These are phyloP conservation scores for Madurella fahalii DNA, from an alignment of 2,329 filamentous ascomycete genomes.

Conservation along the genomic window DNA sequence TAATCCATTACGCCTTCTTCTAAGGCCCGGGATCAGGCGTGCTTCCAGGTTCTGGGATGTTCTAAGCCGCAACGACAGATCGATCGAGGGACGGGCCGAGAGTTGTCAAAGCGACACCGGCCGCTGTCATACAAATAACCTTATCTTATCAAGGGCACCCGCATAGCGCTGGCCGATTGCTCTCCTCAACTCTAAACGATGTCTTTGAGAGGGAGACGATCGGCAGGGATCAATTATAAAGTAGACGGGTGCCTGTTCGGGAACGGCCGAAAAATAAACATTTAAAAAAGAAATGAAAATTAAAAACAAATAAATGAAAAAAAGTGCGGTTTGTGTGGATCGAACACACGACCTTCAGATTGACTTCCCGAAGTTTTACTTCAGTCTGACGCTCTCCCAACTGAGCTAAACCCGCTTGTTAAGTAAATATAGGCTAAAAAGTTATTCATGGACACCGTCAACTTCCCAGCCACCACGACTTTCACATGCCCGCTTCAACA, in stretches of 20 bases:
- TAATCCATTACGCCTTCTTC: conserved; percentile 47
- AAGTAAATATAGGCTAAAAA: background rate
- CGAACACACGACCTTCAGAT: conserved; percentile 28
- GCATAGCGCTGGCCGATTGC: too few species aligned
- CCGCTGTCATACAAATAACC: background rate
- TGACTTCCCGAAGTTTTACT: conserved; percentile 16
- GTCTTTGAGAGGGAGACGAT: too few species aligned
- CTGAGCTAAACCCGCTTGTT: conserved; percentile 27
- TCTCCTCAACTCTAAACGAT: too few species aligned
- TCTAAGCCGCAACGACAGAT: background rate
- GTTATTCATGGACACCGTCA: too few species aligned
- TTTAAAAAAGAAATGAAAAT: background rate
- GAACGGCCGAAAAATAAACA: too few species aligned
- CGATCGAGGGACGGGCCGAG: background rate
- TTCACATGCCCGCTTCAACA: conserved; percentile 8
- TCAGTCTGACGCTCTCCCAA: conserved; percentile 28
- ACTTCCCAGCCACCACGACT: background rate
- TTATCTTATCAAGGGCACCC: background rate
- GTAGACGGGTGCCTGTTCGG: too few species aligned
- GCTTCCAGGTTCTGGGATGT: background rate
- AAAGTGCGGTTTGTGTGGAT: conserved; percentile 25
- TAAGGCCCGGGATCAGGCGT: background rate
- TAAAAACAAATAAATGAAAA: conserved; percentile 4
- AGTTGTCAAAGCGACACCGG: background rate
- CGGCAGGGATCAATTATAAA: too few species aligned